Evolutionary conservation across 345 rosid species (phyloP).

Genomic region (Citrus inodora): DNA sequence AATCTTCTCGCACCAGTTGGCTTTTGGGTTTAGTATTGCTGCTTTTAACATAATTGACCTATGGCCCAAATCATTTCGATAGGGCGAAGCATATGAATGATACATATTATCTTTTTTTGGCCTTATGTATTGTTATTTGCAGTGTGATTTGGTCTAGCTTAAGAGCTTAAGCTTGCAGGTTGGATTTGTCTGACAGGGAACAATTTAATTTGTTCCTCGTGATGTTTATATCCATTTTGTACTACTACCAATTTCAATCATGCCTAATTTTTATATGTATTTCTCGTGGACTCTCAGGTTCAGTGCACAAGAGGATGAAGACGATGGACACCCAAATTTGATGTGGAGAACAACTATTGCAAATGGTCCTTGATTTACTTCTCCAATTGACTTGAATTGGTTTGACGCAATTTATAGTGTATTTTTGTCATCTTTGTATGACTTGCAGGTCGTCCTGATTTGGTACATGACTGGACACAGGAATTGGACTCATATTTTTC

Average conservation of each 20-base stretch:
- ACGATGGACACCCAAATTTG: no score
- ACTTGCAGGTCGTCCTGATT: no score
- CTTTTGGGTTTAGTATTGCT: no score
- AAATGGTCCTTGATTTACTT: no score
- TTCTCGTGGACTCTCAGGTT: conserved; percentile 41
- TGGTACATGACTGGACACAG: conserved; percentile 80
- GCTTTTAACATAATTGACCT: no score
- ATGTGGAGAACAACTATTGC: no score
- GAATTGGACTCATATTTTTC: conserved; percentile 71
- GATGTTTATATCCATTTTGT: background rate
- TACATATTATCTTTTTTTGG: background rate
- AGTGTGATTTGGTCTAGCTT: background rate
- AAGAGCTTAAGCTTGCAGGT: background rate
- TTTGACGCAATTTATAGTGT: no score
- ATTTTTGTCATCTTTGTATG: no score
- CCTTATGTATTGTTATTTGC: background rate
- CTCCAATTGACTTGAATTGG: no score
- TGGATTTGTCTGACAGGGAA: background rate
- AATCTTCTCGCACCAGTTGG: no score
- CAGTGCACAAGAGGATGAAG: conserved; percentile 58
- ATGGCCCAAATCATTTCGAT: background rate
- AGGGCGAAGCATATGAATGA: background rate
- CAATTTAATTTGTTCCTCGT: background rate
- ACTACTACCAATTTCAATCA: background rate
- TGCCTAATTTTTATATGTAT: background rate